Percentiles rank a stretch among this genome's conserved stretches.
Conservation (phyloP, 768 basidiomycete genomes). For the Steccherinum ochraceum region DNA sequence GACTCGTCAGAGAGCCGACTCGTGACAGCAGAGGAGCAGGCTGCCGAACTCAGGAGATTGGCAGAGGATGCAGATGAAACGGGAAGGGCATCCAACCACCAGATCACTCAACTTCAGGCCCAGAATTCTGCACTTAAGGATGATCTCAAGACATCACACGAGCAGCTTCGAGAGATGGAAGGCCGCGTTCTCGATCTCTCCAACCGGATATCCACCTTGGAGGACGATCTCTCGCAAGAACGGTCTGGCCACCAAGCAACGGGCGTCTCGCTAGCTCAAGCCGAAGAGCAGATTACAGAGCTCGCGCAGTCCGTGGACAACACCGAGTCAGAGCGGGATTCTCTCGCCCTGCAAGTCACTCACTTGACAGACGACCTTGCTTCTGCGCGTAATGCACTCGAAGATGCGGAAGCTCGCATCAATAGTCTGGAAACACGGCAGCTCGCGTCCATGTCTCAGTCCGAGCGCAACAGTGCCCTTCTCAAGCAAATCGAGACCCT, state of each 20-base stretch:
- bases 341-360: conserved; percentile 54
- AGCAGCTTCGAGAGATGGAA: conserved; percentile 10
- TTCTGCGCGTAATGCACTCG: conserved; percentile 45
- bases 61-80: conserved; percentile 9
- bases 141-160: conserved; percentile 5
- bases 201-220: conserved; percentile 10
- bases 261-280: conserved; percentile 29
- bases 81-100: background rate
- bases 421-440: conserved; percentile 59
- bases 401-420: conserved; percentile 54
- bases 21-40: background rate
- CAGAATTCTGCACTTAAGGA: conserved; percentile 4
- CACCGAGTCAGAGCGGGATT: conserved; percentile 60
- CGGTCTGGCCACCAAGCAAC: conserved; percentile 16
- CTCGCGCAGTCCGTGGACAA: conserved; percentile 43
- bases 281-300: conserved; percentile 39
- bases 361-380: conserved; percentile 59
- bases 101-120: conserved; percentile 5
- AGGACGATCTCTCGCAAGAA: conserved; percentile 14
- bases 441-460: conserved; percentile 53
- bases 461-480: conserved; percentile 47
- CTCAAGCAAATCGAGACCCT: conserved; percentile 64
- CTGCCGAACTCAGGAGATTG: background rate
- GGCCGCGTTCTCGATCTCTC: conserved; percentile 13
- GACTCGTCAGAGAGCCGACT: background rate